phyloP scores from a whole-genome alignment of 192 early-diverging fungal species.

The Coemansia sp. region DNA sequence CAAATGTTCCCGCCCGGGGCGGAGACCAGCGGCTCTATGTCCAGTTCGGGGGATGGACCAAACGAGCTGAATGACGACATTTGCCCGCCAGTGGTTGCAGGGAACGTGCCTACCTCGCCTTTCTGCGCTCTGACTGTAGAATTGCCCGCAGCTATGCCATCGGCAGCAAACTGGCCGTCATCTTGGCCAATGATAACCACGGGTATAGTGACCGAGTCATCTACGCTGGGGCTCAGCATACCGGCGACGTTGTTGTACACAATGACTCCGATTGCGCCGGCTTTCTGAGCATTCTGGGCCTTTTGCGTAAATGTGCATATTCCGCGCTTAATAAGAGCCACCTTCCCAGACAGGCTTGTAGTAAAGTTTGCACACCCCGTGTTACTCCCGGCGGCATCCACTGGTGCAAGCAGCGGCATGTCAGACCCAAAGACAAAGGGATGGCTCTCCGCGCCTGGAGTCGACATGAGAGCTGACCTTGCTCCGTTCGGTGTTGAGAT shows the following conservation, averaged over 20 bases:
- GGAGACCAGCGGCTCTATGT: slow-evolving; percentile 56
- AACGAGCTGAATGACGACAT: slow-evolving; percentile 61
- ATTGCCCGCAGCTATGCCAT: background rate
- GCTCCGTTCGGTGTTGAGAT: slow-evolving; percentile 11
- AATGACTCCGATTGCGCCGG: slow-evolving; percentile 53
- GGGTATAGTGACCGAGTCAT: slow-evolving; percentile 28
- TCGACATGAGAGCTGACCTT: background rate
- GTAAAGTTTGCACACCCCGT: slow-evolving; percentile 18
- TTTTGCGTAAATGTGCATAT: slow-evolving; percentile 47
- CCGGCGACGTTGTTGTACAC: slow-evolving; percentile 48
- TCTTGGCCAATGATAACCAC: slow-evolving; percentile 35
- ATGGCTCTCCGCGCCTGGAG: background rate
- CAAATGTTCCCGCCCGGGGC: slow-evolving; percentile 69
- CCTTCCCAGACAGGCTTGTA: slow-evolving; percentile 21
- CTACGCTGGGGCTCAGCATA: slow-evolving; percentile 13
- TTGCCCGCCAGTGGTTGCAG: slow-evolving; percentile 41
- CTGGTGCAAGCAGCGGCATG: slow-evolving; percentile 7
- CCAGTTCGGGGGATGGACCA: slow-evolving; percentile 61
- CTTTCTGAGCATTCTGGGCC: slow-evolving; percentile 38
- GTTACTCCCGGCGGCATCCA: background rate
- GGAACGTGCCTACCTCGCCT: slow-evolving; percentile 14
- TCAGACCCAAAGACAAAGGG: slow-evolving; percentile 12
- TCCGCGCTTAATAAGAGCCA: slow-evolving; percentile 49
- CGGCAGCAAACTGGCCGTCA: slow-evolving; percentile 34
- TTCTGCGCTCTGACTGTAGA: slow-evolving; percentile 22